Evolutionary conservation across 2,329 filamentous ascomycete genomes (phyloP), one percentile per base, ranked within the genome.

Genomic region (Cladosporium phlei): DNA sequence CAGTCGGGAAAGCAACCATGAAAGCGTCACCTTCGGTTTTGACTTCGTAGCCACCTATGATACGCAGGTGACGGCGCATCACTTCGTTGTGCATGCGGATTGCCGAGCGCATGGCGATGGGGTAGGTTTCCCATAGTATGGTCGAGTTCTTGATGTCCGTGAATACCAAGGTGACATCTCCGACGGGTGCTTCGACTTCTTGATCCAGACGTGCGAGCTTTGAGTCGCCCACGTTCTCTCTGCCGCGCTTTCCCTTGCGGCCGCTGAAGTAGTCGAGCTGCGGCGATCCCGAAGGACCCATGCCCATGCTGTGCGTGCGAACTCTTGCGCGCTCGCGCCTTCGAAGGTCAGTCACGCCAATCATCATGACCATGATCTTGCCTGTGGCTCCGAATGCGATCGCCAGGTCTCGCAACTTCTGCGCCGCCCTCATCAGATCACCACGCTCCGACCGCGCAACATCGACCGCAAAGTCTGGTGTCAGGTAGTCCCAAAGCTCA

Each of bases 21-120:
- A 98, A 98, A 7, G 93, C 93, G 69, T 98, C 93, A 56, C 93
- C 93, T 87, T 98, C 93, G 14, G 93, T 98, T 76, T 98, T 98
- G 67, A 98, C 93, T 69, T 98, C 93, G 62, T 96, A 98, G 1
- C 93, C 93, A 61, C 93, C 93, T 58, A 96, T 94, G 53, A 90
- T 85, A 40, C 93, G 83, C 56, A 98, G 73, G 64, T 97, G 91
- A 47, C 93, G 80, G 55, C 93, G 85, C 85, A 98, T 95, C 35
- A 96, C 81, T 59, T 95, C 89, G 66, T 98, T 98, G 75, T 98
- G 93, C 56, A 95, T 83, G 67, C 91, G 94, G 69, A 98, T 98
- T 14, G 90, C 90, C 11, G 90, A 91, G 59, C 91, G 81, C 93
- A 98, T 98, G 16, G 93, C 90, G 51, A 86, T 86, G 1, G 90